A percentile compares a stretch with the other conserved stretches of the same genome.
These are phyloP conservation scores for Cyberlindnera subsufficiens DNA, from an alignment of 805 yeast species.

Conservation along the genomic window DNA sequence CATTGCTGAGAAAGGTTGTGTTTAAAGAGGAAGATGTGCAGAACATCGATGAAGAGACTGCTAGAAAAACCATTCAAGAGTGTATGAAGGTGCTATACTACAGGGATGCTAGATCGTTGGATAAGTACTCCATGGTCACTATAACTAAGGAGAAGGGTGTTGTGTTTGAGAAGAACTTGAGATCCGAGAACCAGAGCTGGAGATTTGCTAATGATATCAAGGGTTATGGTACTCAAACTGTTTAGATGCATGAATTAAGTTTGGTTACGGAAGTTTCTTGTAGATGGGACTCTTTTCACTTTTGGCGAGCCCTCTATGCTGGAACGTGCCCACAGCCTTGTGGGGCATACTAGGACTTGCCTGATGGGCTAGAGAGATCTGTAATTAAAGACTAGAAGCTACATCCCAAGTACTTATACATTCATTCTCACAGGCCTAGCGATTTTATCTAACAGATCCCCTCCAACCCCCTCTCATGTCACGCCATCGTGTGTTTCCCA, in stretches of 20 bases:
- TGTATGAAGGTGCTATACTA: constrained; percentile 93
- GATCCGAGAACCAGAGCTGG: constrained; percentile 80
- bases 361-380: no score
- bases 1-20: constrained; percentile 78
- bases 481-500: no score
- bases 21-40: constrained; percentile 73
- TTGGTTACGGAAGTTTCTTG: background rate
- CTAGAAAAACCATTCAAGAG: constrained; percentile 69
- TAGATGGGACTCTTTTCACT: background rate
- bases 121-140: constrained; percentile 76
- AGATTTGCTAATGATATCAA: constrained; percentile 79
- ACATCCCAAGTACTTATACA: no score
- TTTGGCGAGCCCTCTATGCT: background rate
- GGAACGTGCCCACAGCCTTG: background rate
- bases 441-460: no score
- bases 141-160: constrained; percentile 60
- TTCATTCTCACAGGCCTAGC: no score
- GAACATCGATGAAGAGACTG: constrained; percentile 66
- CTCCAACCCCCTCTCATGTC: no score
- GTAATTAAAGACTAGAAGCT: no score
- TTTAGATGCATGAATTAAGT: constrained; percentile 18
- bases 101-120: constrained; percentile 92
- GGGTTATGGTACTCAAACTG: constrained; percentile 81
- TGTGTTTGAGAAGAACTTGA: constrained; percentile 57
- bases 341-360: background rate